Percentiles rank a stretch among this genome's conserved stretches.
phyloP scores from a whole-genome alignment of 768 basidiomycete genomes.

The Megacollybia marginata region DNA sequence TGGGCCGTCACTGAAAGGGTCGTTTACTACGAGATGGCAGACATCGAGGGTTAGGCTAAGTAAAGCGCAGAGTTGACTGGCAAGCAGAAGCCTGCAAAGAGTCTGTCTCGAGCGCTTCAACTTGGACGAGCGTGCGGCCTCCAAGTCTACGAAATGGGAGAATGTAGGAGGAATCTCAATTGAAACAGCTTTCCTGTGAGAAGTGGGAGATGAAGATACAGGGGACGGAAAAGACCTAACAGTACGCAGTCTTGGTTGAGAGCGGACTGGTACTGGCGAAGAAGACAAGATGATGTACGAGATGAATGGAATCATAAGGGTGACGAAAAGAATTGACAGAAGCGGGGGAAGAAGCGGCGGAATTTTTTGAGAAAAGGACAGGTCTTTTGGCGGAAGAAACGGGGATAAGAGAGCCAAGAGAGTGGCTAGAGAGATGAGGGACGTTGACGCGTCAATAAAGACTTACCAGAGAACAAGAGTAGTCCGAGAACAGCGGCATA shows the following conservation, averaged over 20 bases:
- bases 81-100: neutral
- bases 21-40: neutral
- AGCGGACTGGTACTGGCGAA: neutral
- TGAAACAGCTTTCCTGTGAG: neutral
- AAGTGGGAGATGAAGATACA: neutral
- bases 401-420: neutral
- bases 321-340: neutral
- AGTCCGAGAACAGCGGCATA: no score
- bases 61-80: neutral
- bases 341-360: neutral
- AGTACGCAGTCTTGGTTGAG: neutral
- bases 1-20: neutral
- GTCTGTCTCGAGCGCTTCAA: neutral
- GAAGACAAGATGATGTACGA: neutral
- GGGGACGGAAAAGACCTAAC: neutral
- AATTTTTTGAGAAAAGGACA: neutral
- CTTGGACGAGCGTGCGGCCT: neutral
- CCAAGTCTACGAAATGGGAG: neutral
- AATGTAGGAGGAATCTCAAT: neutral
- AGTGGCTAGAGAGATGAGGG: neutral
- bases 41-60: neutral
- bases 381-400: neutral
- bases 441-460: no score
- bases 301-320: neutral
- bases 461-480: no score